Percentiles rank a stretch among this genome's conserved stretches.
These are phyloP conservation scores for Gelatoporia subvermispora DNA, from an alignment of 768 basidiomycete species.

Conservation along the genomic window DNA sequence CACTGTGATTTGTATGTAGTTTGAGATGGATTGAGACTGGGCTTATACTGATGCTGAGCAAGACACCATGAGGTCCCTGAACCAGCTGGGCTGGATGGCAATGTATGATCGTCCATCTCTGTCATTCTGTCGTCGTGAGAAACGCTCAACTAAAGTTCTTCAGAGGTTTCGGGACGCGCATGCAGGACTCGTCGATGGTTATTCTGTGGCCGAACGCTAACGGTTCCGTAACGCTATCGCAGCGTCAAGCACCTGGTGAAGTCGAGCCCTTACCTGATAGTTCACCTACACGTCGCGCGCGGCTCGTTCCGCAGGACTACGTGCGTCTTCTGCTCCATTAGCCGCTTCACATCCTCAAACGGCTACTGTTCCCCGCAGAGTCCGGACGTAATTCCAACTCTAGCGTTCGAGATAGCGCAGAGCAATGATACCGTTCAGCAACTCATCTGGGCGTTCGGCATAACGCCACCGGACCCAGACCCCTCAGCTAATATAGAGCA, in stretches of 20 bases:
- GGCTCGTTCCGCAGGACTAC: slow-evolving; percentile 26
- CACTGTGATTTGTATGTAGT: slow-evolving; percentile 40
- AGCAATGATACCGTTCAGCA: slow-evolving; percentile 21
- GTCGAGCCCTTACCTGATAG: slow-evolving; percentile 40
- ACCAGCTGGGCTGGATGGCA: slow-evolving; percentile 49
- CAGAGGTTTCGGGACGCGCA: slow-evolving; percentile 43
- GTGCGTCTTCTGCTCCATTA: slow-evolving; percentile 14
- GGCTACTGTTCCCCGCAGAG: slow-evolving; percentile 9
- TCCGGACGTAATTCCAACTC: slow-evolving; percentile 18
- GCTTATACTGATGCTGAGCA: not conserved
- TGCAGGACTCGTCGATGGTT: slow-evolving; percentile 52
- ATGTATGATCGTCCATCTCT: slow-evolving; percentile 32
- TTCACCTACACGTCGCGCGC: slow-evolving; percentile 44
- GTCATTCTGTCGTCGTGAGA: not conserved
- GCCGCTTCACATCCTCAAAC: not conserved
- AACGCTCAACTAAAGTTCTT: slow-evolving; percentile 7
- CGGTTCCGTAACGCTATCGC: slow-evolving; percentile 52
- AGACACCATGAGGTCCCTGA: slow-evolving; percentile 43
- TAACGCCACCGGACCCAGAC: slow-evolving; percentile 25
- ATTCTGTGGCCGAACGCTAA: slow-evolving; percentile 50
- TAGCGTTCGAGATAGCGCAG: slow-evolving; percentile 30
- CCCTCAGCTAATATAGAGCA: slow-evolving; percentile 27
- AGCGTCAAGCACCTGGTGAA: slow-evolving; percentile 45
- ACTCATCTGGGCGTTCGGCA: slow-evolving; percentile 37
- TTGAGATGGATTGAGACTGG: not conserved